Conservation (phyloP, 352 stramenopile species). For the Phytopythium delawarense region DNA sequence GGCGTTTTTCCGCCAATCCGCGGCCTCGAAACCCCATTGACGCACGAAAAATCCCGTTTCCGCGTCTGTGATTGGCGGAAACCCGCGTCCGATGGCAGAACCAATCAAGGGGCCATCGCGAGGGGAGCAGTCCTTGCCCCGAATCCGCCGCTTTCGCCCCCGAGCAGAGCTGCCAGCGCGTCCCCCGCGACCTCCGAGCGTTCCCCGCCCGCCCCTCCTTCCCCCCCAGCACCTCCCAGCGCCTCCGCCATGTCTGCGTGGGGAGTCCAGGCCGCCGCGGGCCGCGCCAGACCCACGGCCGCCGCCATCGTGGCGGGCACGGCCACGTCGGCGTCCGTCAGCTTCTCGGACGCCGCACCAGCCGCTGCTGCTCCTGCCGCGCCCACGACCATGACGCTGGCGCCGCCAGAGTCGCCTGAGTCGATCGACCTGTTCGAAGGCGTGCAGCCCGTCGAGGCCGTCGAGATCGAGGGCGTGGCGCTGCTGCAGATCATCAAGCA, state of each 20-base stretch:
- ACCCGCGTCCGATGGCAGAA: constrained; percentile 24
- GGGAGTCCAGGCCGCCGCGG: constrained; percentile 45
- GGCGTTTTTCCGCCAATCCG: constrained; percentile 41
- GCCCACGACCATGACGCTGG: constrained; percentile 9
- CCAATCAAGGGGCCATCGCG: constrained; percentile 33
- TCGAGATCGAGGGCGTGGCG: constrained; percentile 79
- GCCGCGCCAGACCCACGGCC: constrained; percentile 10
- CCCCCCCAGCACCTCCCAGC: not conserved
- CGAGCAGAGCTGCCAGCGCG: constrained; percentile 16
- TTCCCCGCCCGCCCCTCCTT: not conserved
- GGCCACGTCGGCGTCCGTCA: constrained; percentile 11
- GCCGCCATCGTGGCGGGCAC: constrained; percentile 11
- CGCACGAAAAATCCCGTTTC: not conserved
- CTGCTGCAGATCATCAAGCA: constrained; percentile 98
- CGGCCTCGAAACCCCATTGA: not conserved
- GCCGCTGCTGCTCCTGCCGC: constrained; percentile 3
- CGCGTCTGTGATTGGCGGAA: constrained; percentile 31
- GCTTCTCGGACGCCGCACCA: not conserved
- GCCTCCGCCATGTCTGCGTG: constrained; percentile 41
- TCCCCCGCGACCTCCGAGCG: not conserved
- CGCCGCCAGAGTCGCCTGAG: constrained; percentile 28
- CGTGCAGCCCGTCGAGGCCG: constrained; percentile 54
- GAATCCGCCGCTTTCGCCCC: constrained; percentile 12
- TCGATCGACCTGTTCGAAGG: constrained; percentile 70
- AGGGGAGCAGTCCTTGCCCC: not conserved